These are phyloP conservation scores for Sporothrix phasma DNA, from an alignment of 2,329 filamentous ascomycete species.

Conservation along the genomic window DNA sequence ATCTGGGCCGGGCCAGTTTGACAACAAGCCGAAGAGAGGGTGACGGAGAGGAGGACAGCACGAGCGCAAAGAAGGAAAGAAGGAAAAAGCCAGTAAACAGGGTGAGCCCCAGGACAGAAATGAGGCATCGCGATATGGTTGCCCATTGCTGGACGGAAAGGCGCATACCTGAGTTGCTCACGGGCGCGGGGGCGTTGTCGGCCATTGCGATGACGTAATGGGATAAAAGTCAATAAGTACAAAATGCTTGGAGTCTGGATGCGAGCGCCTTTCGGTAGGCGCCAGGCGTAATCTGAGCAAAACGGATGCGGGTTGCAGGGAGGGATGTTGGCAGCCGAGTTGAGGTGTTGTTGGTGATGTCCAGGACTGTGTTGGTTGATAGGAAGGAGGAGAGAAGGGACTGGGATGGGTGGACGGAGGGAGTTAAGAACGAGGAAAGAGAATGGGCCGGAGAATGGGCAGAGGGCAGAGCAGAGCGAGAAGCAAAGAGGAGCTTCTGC, in stretches of 20 bases:
- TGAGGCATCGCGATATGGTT: neutral
- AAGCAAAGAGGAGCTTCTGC: neutral
- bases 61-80: neutral
- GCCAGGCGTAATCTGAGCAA: neutral
- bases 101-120: neutral
- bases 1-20: neutral
- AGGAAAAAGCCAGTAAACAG: neutral
- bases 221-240: neutral
- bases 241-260: neutral
- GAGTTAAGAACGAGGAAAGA: neutral
- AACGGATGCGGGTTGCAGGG: no score
- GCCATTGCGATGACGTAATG: slow-evolving; percentile 21
- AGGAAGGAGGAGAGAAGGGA: neutral
- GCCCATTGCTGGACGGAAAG: neutral
- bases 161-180: slow-evolving; percentile 16
- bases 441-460: no score
- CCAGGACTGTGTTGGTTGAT: neutral
- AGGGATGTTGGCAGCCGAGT: neutral
- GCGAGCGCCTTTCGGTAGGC: neutral
- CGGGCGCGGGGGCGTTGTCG: slow-evolving; percentile 10
- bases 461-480: neutral
- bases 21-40: neutral
- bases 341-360: neutral
- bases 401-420: neutral
- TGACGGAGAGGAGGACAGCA: neutral